phyloP scores from a whole-genome alignment of 2,329 filamentous ascomycete species.

The Ploettnerulaceae sp. region DNA sequence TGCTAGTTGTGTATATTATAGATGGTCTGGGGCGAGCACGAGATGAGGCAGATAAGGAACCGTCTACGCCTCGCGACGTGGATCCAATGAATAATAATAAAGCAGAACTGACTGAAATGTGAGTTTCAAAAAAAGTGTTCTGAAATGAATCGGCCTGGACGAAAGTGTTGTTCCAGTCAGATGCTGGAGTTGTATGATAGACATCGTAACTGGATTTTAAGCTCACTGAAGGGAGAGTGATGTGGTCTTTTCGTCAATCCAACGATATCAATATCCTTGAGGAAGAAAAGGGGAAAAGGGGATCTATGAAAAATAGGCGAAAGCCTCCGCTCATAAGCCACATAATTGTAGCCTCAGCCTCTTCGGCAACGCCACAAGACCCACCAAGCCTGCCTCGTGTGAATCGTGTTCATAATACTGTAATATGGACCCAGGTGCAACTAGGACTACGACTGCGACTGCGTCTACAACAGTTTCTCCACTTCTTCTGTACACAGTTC shows the following conservation, averaged over 20 bases:
- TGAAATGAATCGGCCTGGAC: too few species aligned
- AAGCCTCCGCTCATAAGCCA: background rate
- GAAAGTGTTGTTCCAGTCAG: too few species aligned
- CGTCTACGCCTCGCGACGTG: slow-evolving; percentile 13
- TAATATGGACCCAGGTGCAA: background rate
- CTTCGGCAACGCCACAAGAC: slow-evolving; percentile 5
- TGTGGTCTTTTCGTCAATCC: too few species aligned
- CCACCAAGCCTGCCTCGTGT: slow-evolving; percentile 16
- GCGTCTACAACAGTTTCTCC: slow-evolving; percentile 2
- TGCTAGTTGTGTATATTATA: slow-evolving; percentile 29
- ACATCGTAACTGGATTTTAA: too few species aligned
- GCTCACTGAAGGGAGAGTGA: too few species aligned
- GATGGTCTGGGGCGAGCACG: slow-evolving; percentile 14
- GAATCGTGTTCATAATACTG: slow-evolving; percentile 24
- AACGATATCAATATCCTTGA: too few species aligned
- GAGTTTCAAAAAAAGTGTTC: too few species aligned
- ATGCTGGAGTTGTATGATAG: too few species aligned
- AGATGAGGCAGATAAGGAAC: slow-evolving; percentile 20
- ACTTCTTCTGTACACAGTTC: slow-evolving; percentile 11
- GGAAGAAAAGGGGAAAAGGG: background rate
- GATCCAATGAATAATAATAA: slow-evolving; percentile 8
- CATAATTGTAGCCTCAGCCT: background rate
- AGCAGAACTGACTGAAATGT: too few species aligned
- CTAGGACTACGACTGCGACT: slow-evolving; percentile 5
- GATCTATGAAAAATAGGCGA: background rate